Percentiles rank a stretch among this genome's conserved stretches.
Evolutionary conservation across 176 grass and related monocot species (phyloP).

Genomic region (Luzula sylvatica): DNA sequence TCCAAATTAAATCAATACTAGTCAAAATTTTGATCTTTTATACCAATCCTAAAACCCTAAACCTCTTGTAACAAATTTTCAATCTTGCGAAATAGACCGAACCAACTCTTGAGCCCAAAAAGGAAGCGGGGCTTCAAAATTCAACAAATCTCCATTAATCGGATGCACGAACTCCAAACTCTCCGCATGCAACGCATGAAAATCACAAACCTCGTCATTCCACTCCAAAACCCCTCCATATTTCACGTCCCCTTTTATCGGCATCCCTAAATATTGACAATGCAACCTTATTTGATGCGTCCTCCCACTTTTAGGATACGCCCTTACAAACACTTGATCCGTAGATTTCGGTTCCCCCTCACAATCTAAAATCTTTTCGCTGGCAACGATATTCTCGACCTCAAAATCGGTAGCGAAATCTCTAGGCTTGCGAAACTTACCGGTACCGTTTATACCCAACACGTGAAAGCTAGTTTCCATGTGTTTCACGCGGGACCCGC

Average conservation of each 20-base stretch:
- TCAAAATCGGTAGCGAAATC: conserved; percentile 14
- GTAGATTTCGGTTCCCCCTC: conserved; percentile 12
- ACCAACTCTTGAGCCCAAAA: conserved; percentile 50
- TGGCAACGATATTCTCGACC: conserved; percentile 31
- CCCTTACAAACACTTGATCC: conserved; percentile 55
- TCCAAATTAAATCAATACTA: no score
- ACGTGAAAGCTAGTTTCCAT: conserved; percentile 74
- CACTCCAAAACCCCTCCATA: conserved; percentile 64
- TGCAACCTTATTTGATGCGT: conserved; percentile 93
- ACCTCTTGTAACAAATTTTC: no score
- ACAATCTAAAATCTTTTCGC: conserved; percentile 29
- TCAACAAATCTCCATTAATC: conserved; percentile 38
- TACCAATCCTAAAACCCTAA: no score
- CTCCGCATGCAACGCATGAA: conserved; percentile 70
- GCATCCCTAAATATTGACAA: conserved; percentile 71
- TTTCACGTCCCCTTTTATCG: conserved; percentile 84
- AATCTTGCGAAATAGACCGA: conserved; percentile 17
- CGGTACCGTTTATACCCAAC: conserved; percentile 35
- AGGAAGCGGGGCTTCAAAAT: conserved; percentile 46
- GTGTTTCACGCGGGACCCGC: conserved; percentile 57
- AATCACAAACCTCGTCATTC: conserved; percentile 42
- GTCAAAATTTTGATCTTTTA: no score
- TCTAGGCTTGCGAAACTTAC: conserved; percentile 36
- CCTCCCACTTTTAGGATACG: conserved; percentile 73
- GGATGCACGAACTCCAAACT: conserved; percentile 68